Evolutionary conservation across 129 eudicot genomes (phyloP).

Genomic region (Scalesia atractyloides): DNA sequence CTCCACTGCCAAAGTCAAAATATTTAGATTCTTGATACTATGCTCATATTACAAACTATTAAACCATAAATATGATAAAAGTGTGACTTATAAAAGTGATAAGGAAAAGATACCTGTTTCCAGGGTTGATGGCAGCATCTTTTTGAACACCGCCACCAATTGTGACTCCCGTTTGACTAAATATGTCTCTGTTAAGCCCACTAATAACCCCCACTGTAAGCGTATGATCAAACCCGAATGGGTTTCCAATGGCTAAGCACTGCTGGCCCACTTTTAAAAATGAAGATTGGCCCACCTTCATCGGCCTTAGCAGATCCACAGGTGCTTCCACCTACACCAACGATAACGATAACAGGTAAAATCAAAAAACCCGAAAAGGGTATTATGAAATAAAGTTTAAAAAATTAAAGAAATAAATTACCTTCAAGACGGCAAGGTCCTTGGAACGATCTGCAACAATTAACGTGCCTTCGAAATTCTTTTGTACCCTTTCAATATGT

Average conservation of each 20-base stretch:
- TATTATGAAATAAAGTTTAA: not conserved
- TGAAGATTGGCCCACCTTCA: slow-evolving; percentile 77
- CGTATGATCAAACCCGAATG: slow-evolving; percentile 99
- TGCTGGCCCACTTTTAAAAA: slow-evolving; percentile 90
- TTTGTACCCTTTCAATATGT: slow-evolving; percentile 68
- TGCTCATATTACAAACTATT: not conserved
- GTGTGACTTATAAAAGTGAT: not conserved
- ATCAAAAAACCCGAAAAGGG: not conserved
- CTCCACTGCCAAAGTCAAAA: slow-evolving; percentile 65
- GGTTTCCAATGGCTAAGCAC: slow-evolving; percentile 97
- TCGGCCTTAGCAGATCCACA: slow-evolving; percentile 74
- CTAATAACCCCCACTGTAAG: slow-evolving; percentile 97
- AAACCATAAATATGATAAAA: not conserved
- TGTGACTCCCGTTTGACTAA: slow-evolving; percentile 97
- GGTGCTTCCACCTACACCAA: slow-evolving; percentile 75
- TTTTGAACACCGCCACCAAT: slow-evolving; percentile 99
- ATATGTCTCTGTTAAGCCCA: slow-evolving; percentile 92
- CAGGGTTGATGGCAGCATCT: slow-evolving; percentile 99
- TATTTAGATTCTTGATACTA: slow-evolving; percentile 6
- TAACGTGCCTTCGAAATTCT: slow-evolving; percentile 87
- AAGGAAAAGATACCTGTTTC: slow-evolving; percentile 62
- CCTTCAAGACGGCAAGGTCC: slow-evolving; percentile 99
- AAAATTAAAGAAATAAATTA: slow-evolving; percentile 15
- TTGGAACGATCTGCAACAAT: slow-evolving; percentile 96
- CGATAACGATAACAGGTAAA: not conserved